phyloP scores from a whole-genome alignment of 768 basidiomycete species.

The Xerocomus potaroensis region DNA sequence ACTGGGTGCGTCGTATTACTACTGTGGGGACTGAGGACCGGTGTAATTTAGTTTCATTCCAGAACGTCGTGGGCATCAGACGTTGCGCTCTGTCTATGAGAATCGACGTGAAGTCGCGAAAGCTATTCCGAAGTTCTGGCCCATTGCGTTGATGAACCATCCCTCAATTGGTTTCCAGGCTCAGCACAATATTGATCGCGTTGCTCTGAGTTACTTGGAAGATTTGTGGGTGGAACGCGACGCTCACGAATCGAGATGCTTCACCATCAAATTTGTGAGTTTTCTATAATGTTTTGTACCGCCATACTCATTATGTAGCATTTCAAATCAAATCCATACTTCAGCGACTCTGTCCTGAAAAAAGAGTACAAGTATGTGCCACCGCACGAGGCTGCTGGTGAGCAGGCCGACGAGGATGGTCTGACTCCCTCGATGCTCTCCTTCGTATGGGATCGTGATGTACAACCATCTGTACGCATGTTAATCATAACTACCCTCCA shows the following conservation, averaged over 20 bases:
- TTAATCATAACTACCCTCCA: not conserved
- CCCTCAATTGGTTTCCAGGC: slow-evolving; percentile 55
- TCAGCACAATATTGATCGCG: slow-evolving; percentile 72
- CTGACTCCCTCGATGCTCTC: slow-evolving; percentile 74
- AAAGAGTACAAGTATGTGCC: slow-evolving; percentile 77
- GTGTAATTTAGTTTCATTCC: slow-evolving; percentile 8
- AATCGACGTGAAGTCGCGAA: slow-evolving; percentile 65
- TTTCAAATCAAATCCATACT: slow-evolving; percentile 86
- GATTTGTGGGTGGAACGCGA: slow-evolving; percentile 83
- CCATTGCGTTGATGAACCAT: slow-evolving; percentile 79
- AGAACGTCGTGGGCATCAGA: slow-evolving; percentile 65
- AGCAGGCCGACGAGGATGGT: slow-evolving; percentile 67
- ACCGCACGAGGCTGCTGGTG: slow-evolving; percentile 46
- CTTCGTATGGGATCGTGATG: slow-evolving; percentile 77
- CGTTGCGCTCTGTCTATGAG: slow-evolving; percentile 59
- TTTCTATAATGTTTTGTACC: slow-evolving; percentile 2
- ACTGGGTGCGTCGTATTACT: slow-evolving; percentile 50
- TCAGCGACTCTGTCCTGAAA: slow-evolving; percentile 68
- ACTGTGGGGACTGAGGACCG: not conserved
- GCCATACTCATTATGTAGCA: slow-evolving; percentile 40
- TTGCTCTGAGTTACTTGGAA: slow-evolving; percentile 78
- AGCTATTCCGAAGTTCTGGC: slow-evolving; percentile 77
- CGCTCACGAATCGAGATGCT: slow-evolving; percentile 69
- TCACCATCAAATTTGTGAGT: slow-evolving; percentile 86
- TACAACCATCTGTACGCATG: slow-evolving; percentile 55